Evolutionary conservation across 768 basidiomycete species (phyloP).

Genomic region (Chalciporus pseudorubinellus): DNA sequence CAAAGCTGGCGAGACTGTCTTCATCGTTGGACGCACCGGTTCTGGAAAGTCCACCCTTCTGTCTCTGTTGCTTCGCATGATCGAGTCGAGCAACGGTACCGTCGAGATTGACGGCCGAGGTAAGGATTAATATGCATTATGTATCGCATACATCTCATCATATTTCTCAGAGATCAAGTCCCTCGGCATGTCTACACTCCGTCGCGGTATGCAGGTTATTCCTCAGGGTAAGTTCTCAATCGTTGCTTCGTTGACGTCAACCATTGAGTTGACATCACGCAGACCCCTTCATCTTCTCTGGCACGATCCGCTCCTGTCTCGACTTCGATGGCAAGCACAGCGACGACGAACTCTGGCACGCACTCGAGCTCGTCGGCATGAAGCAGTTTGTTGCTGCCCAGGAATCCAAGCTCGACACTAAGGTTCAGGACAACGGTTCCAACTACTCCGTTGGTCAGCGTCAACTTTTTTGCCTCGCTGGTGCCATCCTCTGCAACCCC

Average conservation of each 20-base stretch:
- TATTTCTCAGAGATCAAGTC: slow-evolving; percentile 60
- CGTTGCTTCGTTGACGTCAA: neutral
- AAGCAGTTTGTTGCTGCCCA: slow-evolving; percentile 75
- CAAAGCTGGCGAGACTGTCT: slow-evolving; percentile 66
- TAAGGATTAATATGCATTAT: too few species aligned
- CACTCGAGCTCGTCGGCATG: slow-evolving; percentile 35
- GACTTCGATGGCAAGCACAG: slow-evolving; percentile 25
- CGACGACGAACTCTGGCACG: slow-evolving; percentile 40
- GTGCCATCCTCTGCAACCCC: slow-evolving; percentile 31
- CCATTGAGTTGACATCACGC: neutral
- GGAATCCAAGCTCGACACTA: slow-evolving; percentile 76
- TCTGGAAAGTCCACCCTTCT: slow-evolving; percentile 74
- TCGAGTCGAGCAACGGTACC: slow-evolving; percentile 61
- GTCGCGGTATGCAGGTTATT: slow-evolving; percentile 29
- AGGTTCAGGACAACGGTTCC: slow-evolving; percentile 71
- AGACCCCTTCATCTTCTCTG: slow-evolving; percentile 35
- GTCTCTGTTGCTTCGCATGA: slow-evolving; percentile 72
- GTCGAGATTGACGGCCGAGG: slow-evolving; percentile 76
- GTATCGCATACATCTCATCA: too few species aligned
- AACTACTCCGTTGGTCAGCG: slow-evolving; percentile 87
- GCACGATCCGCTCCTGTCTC: slow-evolving; percentile 28
- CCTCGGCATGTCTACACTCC: slow-evolving; percentile 46
- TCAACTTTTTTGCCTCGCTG: slow-evolving; percentile 68
- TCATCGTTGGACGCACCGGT: slow-evolving; percentile 76
- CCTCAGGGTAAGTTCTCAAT: slow-evolving; percentile 23